Conservation (phyloP, 208 protist genomes). For the Zelonia costaricensis region DNA sequence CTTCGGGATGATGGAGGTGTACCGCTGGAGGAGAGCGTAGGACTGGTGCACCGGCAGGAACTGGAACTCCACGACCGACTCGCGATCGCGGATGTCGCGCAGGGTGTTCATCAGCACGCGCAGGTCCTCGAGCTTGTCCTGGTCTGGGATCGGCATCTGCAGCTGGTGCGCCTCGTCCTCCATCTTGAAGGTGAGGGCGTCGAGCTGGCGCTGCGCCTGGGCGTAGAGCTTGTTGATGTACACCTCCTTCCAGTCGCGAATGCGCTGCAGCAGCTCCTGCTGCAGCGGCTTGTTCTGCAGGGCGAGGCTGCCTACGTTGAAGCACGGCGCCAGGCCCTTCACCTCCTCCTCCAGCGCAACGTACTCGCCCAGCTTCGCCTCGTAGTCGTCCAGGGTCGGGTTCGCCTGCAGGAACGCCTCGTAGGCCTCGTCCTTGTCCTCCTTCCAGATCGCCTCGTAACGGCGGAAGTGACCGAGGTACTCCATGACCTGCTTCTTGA, state of each 20-base stretch:
- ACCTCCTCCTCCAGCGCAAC: conserved; percentile 93
- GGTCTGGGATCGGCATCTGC: conserved; percentile 90
- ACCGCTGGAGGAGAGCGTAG: conserved; percentile 92
- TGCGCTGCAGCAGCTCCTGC: conserved; percentile 85
- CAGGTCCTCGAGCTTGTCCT: conserved; percentile 95
- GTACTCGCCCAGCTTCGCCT: conserved; percentile 91
- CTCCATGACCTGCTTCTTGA: conserved; percentile 94
- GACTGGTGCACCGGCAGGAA: conserved; percentile 94
- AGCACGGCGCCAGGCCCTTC: conserved; percentile 67
- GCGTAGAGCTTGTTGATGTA: conserved; percentile 95
- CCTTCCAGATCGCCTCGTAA: conserved; percentile 96
- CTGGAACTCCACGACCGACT: conserved; percentile 93
- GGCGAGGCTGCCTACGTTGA: conserved; percentile 93
- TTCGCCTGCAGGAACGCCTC: conserved; percentile 80
- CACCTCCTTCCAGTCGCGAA: conserved; percentile 94
- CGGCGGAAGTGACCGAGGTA: conserved; percentile 91
- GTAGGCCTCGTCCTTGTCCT: conserved; percentile 94
- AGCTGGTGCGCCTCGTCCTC: conserved; percentile 92
- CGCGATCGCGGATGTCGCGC: conserved; percentile 89
- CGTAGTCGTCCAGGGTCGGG: conserved; percentile 93
- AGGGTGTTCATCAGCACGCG: conserved; percentile 94
- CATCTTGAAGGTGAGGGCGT: conserved; percentile 93
- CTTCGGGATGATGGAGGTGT: conserved; percentile 93
- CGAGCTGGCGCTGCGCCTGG: conserved; percentile 88
- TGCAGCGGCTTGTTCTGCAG: conserved; percentile 95